These are phyloP conservation scores for Vitis hybrid DNA, from an alignment of 177 flowering plant species.

Conservation along the genomic window DNA sequence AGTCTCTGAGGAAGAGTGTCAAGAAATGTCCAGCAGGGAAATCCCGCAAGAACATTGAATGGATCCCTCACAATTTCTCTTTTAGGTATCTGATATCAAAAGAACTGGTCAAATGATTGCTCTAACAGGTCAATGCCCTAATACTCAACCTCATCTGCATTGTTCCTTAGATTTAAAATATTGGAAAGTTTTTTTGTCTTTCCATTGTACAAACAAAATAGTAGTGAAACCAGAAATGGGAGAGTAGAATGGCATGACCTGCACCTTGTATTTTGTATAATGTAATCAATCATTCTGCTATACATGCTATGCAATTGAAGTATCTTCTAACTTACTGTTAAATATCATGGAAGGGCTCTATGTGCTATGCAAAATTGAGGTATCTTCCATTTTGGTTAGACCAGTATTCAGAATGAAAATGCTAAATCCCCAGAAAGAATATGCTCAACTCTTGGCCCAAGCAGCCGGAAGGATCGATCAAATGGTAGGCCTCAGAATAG, in stretches of 20 bases:
- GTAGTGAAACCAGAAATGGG: slow-evolving; percentile 15
- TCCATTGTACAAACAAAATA: slow-evolving; percentile 33
- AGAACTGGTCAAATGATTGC: slow-evolving; percentile 62
- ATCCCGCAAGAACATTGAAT: slow-evolving; percentile 69
- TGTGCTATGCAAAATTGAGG: no score
- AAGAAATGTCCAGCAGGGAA: slow-evolving; percentile 51
- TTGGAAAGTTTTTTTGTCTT: not conserved
- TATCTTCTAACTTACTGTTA: no score
- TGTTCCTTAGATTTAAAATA: slow-evolving; percentile 12
- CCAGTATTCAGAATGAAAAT: not conserved
- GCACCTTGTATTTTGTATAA: slow-evolving; percentile 11
- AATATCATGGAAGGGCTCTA: no score
- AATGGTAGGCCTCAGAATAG: not conserved
- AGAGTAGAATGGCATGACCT: slow-evolving; percentile 9
- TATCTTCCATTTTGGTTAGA: no score
- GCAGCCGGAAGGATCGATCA: not conserved
- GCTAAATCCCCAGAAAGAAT: not conserved
- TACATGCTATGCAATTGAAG: not conserved
- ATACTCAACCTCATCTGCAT: slow-evolving; percentile 4
- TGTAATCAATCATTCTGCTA: slow-evolving; percentile 6
- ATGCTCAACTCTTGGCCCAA: not conserved
- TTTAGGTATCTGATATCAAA: slow-evolving; percentile 82
- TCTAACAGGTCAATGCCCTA: not conserved
- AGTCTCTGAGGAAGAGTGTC: slow-evolving; percentile 46
- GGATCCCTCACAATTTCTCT: slow-evolving; percentile 78